These are phyloP conservation scores for Diaporthe destruens DNA, from an alignment of 2,329 filamentous ascomycete genomes.

Conservation along the genomic window DNA sequence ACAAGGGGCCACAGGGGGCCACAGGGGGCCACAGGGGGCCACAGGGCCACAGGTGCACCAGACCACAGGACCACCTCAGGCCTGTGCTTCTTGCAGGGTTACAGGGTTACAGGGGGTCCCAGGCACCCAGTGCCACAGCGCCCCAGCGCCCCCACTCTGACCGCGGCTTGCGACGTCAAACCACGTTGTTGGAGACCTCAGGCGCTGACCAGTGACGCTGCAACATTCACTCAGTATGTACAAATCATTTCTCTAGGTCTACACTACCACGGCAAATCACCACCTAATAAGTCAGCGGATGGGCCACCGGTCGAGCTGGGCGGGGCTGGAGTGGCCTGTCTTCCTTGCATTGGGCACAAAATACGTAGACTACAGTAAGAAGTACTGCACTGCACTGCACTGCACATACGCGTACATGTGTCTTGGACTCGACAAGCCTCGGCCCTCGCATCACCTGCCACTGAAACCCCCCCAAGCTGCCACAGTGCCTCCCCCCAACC, in stretches of 20 bases:
- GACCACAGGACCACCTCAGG: too few relatives aligned
- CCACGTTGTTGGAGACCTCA: conserved; percentile 29
- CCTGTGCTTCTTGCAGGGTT: conserved; percentile 5
- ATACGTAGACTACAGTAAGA: neutral
- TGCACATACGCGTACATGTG: neutral
- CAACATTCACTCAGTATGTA: neutral
- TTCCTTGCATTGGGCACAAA: too few relatives aligned
- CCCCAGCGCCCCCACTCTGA: conserved; percentile 4
- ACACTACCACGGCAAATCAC: neutral
- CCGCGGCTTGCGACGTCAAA: conserved; percentile 26
- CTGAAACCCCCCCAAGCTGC: neutral
- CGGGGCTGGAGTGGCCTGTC: neutral
- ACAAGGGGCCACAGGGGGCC: neutral
- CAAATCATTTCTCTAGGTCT: neutral
- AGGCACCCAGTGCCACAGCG: neutral
- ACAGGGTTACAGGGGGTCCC: neutral
- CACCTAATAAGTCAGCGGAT: neutral
- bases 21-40: neutral
- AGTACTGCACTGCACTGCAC: neutral
- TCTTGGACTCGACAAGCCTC: conserved; percentile 17
- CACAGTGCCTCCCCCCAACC: conserved; percentile 13
- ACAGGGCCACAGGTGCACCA: too few relatives aligned
- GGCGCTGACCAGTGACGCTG: neutral
- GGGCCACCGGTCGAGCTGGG: conserved; percentile 26
- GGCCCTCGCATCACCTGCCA: neutral